These are phyloP conservation scores for Myxozyma nipponensis DNA, from an alignment of 805 yeast genomes.

Conservation along the genomic window DNA sequence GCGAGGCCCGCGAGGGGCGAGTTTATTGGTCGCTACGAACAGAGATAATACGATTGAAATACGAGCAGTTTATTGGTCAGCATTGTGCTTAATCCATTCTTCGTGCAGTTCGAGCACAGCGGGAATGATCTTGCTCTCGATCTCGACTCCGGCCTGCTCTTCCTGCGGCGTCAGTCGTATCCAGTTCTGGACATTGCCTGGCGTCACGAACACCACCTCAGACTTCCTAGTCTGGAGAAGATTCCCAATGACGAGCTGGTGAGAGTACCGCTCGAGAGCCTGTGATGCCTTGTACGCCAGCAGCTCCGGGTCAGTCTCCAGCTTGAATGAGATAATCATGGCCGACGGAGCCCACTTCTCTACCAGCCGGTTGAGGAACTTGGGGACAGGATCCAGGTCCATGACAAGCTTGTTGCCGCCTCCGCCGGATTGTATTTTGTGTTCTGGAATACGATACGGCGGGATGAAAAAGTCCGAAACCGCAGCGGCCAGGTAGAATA, in stretches of 20 bases:
- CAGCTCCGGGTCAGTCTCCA: conserved; percentile 78
- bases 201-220: conserved; percentile 80
- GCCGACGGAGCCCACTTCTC: conserved; percentile 94
- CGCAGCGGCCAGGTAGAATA: conserved; percentile 93
- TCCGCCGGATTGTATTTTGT: conserved; percentile 83
- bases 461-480: conserved; percentile 96
- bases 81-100: conserved; percentile 48
- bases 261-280: conserved; percentile 82
- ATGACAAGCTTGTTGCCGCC: conserved; percentile 72
- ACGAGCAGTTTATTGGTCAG: too few relatives aligned
- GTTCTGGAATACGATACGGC: conserved; percentile 77
- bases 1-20: too few relatives aligned
- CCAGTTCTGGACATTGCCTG: conserved; percentile 38
- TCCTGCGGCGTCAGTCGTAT: conserved; percentile 43
- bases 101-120: conserved; percentile 62
- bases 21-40: too few relatives aligned
- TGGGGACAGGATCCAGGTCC: conserved; percentile 93
- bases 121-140: conserved; percentile 80
- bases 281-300: conserved; percentile 69
- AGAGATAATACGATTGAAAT: too few relatives aligned
- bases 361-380: conserved; percentile 80
- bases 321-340: conserved; percentile 88
- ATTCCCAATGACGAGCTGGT: conserved; percentile 93
- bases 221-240: conserved; percentile 80
- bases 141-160: conserved; percentile 47